Percentiles rank a stretch among this genome's conserved stretches.
phyloP scores from a whole-genome alignment of 805 yeast genomes.

The Candida palmyrensis region DNA sequence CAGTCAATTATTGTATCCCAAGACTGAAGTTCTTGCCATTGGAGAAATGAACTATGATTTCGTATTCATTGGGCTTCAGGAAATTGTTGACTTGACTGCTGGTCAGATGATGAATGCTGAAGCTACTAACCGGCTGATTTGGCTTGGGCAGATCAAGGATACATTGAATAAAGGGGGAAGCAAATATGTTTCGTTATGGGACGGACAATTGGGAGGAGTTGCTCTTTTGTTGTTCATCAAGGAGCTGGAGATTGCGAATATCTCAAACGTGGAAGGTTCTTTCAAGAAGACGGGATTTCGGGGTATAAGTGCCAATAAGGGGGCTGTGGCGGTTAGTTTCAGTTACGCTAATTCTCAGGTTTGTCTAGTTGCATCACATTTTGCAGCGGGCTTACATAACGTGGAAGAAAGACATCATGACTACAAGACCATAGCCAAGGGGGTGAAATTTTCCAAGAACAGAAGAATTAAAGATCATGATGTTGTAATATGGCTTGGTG shows the following conservation, averaged over 20 bases:
- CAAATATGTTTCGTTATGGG: conserved; percentile 56
- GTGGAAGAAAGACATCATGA: conserved; percentile 82
- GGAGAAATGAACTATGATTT: conserved; percentile 52
- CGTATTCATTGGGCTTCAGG: conserved; percentile 82
- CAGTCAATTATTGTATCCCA: conserved; percentile 51
- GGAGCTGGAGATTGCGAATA: conserved; percentile 43
- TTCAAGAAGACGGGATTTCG: conserved; percentile 91
- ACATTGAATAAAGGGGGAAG: conserved; percentile 36
- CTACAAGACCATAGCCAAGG: conserved; percentile 71
- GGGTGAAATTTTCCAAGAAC: conserved; percentile 57
- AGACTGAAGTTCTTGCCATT: conserved; percentile 13
- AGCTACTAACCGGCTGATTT: conserved; percentile 48
- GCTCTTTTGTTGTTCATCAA: conserved; percentile 64
- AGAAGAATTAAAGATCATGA: conserved; percentile 64
- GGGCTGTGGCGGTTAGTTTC: conserved; percentile 72
- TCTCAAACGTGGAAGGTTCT: conserved; percentile 63
- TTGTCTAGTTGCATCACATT: conserved; percentile 79
- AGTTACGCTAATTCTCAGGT: conserved; percentile 60
- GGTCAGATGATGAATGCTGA: conserved; percentile 82
- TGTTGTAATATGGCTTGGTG: conserved; percentile 85
- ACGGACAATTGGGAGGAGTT: conserved; percentile 84
- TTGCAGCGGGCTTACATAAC: conserved; percentile 89
- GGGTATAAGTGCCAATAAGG: conserved; percentile 81
- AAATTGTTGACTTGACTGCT: conserved; percentile 77
- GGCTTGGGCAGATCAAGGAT: conserved; percentile 61